Evolutionary conservation across 306 rosid species (phyloP), one percentile per base, ranked within the genome.

Genomic region (Oemleria cerasiformis): DNA sequence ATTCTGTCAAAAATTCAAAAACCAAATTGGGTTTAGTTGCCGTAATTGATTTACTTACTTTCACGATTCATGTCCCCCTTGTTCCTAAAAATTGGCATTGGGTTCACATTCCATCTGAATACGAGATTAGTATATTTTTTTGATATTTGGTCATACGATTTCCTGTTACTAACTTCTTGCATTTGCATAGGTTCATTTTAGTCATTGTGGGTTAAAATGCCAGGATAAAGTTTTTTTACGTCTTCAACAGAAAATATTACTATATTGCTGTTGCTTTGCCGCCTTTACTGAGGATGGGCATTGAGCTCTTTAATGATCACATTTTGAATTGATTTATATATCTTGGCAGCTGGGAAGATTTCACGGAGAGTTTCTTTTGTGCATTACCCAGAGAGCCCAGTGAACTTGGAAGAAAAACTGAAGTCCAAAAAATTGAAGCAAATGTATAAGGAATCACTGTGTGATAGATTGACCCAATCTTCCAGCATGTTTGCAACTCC

Each of bases 321-420:
- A 9, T 41, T 7, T 39, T 65, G 40, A 41, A 11, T 23, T 54
- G 45, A 64, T 54, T 59, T 67, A 14, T 72, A 38, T 30, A 30
- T 45, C 47, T 80, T 65, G 56, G 71, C 86, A 87, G 92, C 79
- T 73, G 95, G 95, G 77, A 94, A 91, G 84, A 85, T 91, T 70
- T 82, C 92, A 1, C 80, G 83, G 70, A 87, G 84, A 36, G 88
- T 91, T 56, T 86, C 95, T 9, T 64, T 85, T 45, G 92, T 86
- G 47, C 91, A 82, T 77, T 86, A 79, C 78, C 84, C 86, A 7
- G 92, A 7, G 92, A 87, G 68, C 86, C 96, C 19, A 65, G 87
- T 72, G 97, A 91, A 81, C 84, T 82, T 23, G 77, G 77, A 74
- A 63, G 77, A 43, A 42, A 47, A 77, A 53, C 66, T 43, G 68